phyloP scores from a whole-genome alignment of 305 asterid species.

The Fraxinus latifolia region DNA sequence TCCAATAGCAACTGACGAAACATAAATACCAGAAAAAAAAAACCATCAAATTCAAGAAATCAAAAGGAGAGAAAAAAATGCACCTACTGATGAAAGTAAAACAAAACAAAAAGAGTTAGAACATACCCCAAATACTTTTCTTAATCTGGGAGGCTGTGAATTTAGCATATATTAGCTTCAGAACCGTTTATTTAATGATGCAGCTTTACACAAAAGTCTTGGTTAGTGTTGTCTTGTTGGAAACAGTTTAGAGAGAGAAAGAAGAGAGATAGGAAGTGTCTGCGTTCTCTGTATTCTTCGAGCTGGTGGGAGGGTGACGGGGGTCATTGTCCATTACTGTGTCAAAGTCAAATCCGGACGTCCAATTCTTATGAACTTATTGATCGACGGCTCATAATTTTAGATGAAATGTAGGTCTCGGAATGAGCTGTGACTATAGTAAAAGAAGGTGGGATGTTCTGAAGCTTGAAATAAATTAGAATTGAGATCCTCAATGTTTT shows the following conservation, averaged over 20 bases:
- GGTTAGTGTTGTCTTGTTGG: conserved; percentile 1
- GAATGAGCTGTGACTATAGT: conserved; percentile 9
- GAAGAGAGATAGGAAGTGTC: conserved; percentile 26
- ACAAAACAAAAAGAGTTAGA: not conserved
- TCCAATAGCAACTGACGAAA: not conserved
- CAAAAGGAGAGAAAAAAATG: not conserved
- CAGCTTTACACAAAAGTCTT: conserved; percentile 18
- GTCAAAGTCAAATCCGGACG: not conserved
- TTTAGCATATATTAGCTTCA: not conserved
- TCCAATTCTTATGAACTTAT: not conserved
- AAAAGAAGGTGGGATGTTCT: conserved; percentile 1
- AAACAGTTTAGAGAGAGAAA: conserved; percentile 16
- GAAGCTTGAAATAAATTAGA: conserved; percentile 4
- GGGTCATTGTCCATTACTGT: not conserved
- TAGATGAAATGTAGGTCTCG: not conserved
- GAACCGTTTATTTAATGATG: not conserved
- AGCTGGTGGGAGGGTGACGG: conserved; percentile 1
- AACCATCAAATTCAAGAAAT: not conserved
- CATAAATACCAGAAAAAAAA: not conserved
- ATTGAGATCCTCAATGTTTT: not conserved
- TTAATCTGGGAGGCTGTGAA: not conserved
- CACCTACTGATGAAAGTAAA: not conserved
- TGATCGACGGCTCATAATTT: not conserved
- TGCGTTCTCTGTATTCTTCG: conserved; percentile 33
- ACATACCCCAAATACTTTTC: not conserved